A percentile compares a stretch with the other conserved stretches of the same genome.
These are phyloP conservation scores for Chytridium lagenaria DNA, from an alignment of 371 early-diverging fungal species.

Conservation along the genomic window DNA sequence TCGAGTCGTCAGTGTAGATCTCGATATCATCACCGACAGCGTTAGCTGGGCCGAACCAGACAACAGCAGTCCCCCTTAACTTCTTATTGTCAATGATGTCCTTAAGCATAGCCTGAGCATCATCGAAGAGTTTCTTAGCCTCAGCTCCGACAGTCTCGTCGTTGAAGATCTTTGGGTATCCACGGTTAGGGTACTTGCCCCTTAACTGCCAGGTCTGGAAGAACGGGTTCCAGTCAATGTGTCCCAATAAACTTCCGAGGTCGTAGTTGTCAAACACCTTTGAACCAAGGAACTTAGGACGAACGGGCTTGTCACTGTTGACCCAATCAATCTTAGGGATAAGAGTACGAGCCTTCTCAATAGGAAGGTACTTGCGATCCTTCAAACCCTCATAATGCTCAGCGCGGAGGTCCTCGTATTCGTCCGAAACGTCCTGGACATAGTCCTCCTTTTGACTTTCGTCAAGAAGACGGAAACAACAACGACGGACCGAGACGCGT, in stretches of 20 bases:
- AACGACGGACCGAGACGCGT: conserved; percentile 55
- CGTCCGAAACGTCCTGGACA: conserved; percentile 84
- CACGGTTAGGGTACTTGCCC: conserved; percentile 93
- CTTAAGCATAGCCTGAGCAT: conserved; percentile 80
- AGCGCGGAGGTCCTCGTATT: conserved; percentile 90
- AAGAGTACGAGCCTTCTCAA: conserved; percentile 73
- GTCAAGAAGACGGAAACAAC: conserved; percentile 83
- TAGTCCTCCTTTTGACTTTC: conserved; percentile 77
- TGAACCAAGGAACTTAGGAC: conserved; percentile 81
- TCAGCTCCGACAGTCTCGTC: conserved; percentile 87
- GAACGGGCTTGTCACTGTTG: conserved; percentile 61
- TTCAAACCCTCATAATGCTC: conserved; percentile 92
- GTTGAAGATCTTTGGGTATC: conserved; percentile 94
- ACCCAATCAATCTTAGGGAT: conserved; percentile 72
- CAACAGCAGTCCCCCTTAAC: conserved; percentile 73
- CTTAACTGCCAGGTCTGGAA: conserved; percentile 96
- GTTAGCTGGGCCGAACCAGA: conserved; percentile 90
- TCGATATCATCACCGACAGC: conserved; percentile 86
- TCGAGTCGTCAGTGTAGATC: conserved; percentile 64
- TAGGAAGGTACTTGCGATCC: conserved; percentile 74
- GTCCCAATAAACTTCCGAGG: conserved; percentile 69
- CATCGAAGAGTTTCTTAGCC: conserved; percentile 87
- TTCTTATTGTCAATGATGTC: conserved; percentile 74
- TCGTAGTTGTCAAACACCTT: conserved; percentile 76
- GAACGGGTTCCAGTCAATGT: conserved; percentile 96